Evolutionary conservation across 352 stramenopile genomes (phyloP).

Genomic region (Globisporangium carolinianum): DNA sequence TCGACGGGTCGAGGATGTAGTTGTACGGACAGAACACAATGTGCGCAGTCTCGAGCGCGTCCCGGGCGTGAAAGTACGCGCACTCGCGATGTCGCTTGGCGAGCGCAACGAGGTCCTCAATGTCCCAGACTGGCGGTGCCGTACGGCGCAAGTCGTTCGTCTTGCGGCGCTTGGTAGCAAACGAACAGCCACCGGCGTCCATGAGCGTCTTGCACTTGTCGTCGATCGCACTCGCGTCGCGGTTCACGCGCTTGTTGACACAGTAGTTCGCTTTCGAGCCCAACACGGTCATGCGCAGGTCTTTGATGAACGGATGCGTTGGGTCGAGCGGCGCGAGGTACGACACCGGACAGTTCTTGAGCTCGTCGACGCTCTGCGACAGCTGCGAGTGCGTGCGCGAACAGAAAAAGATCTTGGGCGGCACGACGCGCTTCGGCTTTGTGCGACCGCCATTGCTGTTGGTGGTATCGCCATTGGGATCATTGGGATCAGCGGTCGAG

Average conservation of each 20-base stretch:
- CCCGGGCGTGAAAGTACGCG: slow-evolving; percentile 65
- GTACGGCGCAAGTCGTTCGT: slow-evolving; percentile 40
- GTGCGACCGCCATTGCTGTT: background rate
- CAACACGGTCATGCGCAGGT: slow-evolving; percentile 73
- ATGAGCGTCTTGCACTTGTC: slow-evolving; percentile 67
- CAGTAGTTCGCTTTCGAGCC: slow-evolving; percentile 79
- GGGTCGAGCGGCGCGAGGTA: slow-evolving; percentile 41
- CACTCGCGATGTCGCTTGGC: slow-evolving; percentile 76
- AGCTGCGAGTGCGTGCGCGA: slow-evolving; percentile 86
- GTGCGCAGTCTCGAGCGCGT: slow-evolving; percentile 43
- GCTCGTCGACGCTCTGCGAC: slow-evolving; percentile 71
- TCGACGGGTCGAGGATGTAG: slow-evolving; percentile 75
- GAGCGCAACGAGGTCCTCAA: slow-evolving; percentile 72
- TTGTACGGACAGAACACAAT: slow-evolving; percentile 89
- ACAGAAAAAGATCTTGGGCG: slow-evolving; percentile 80
- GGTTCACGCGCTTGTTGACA: slow-evolving; percentile 70
- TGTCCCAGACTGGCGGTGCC: slow-evolving; percentile 73
- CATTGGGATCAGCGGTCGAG: background rate
- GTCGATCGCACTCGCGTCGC: slow-evolving; percentile 46
- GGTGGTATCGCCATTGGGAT: too few relatives aligned
- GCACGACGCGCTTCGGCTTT: slow-evolving; percentile 18
- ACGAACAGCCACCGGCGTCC: slow-evolving; percentile 48
- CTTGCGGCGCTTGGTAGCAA: slow-evolving; percentile 45
- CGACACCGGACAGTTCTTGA: slow-evolving; percentile 66
- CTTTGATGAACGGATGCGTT: slow-evolving; percentile 24